Evolutionary conservation across 73 alveolate species (phyloP).

Genomic region (Symbiodinium pilosum): DNA sequence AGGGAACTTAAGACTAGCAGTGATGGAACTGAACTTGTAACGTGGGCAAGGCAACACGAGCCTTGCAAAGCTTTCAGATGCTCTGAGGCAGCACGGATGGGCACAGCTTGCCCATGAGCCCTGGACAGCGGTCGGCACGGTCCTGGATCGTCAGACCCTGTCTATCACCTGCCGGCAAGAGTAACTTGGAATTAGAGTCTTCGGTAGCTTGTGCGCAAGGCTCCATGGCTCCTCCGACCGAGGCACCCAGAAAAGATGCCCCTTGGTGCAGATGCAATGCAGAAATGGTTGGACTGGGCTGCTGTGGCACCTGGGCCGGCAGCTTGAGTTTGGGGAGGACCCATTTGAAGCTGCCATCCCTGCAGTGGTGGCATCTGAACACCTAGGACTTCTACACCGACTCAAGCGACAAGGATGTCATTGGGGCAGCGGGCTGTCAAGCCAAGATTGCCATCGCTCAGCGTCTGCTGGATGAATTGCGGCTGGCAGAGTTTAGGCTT

Average conservation of each 20-base stretch:
- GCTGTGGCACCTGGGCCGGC: constrained; percentile 43
- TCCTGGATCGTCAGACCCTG: constrained; percentile 43
- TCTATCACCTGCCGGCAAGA: constrained; percentile 36
- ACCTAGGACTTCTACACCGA: neutral
- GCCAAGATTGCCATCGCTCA: too few species aligned
- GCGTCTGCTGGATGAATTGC: too few species aligned
- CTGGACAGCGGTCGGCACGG: constrained; percentile 81
- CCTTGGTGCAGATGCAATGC: constrained; percentile 14
- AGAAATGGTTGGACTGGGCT: constrained; percentile 78
- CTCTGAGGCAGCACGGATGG: too few species aligned
- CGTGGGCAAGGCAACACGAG: too few species aligned
- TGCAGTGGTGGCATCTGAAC: neutral
- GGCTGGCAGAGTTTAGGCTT: too few species aligned
- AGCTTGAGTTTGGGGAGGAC: too few species aligned
- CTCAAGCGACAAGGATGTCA: neutral
- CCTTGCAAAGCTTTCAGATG: too few species aligned
- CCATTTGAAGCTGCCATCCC: too few species aligned
- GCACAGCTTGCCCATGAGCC: too few species aligned
- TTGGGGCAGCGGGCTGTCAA: neutral
- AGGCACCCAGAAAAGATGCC: constrained; percentile 57
- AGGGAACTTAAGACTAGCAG: neutral
- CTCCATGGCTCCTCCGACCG: too few species aligned
- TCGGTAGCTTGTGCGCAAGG: too few species aligned
- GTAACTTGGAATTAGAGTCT: constrained; percentile 28
- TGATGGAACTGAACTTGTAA: too few species aligned